Evolutionary conservation across 2,329 filamentous ascomycete genomes (phyloP).

Genomic region (Fusarium agapanthi): DNA sequence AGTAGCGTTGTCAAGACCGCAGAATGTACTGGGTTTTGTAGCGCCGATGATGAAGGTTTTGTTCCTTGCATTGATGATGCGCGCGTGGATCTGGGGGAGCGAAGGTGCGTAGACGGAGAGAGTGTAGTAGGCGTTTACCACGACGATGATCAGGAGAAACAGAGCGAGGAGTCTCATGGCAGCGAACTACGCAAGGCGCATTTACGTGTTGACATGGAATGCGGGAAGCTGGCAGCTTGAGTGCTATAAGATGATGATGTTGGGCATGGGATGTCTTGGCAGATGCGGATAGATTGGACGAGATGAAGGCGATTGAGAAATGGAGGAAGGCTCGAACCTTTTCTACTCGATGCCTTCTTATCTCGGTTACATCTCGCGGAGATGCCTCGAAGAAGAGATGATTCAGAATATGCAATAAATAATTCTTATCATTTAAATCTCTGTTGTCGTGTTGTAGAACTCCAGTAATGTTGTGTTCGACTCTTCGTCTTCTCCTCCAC

Average conservation of each 20-base stretch:
- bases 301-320: neutral
- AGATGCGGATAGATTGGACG: neutral
- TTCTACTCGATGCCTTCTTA: slow-evolving; percentile 13
- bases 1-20: slow-evolving; percentile 24
- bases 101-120: slow-evolving; percentile 40
- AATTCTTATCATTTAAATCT: neutral
- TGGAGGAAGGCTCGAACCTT: slow-evolving; percentile 7
- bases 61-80: slow-evolving; percentile 42
- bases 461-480: neutral
- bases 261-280: neutral
- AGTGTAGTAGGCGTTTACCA: slow-evolving; percentile 36
- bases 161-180: slow-evolving; percentile 22
- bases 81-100: slow-evolving; percentile 31
- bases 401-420: neutral
- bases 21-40: slow-evolving; percentile 38
- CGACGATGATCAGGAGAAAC: neutral
- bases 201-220: neutral
- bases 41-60: slow-evolving; percentile 44
- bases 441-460: neutral
- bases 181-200: neutral
- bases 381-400: neutral
- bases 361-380: slow-evolving; percentile 1
- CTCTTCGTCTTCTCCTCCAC: neutral
- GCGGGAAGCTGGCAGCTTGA: too few relatives aligned
- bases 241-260: neutral